Base-by-base conservation (phyloP, 805 yeast species). In the Starmerella cellae region DNA sequence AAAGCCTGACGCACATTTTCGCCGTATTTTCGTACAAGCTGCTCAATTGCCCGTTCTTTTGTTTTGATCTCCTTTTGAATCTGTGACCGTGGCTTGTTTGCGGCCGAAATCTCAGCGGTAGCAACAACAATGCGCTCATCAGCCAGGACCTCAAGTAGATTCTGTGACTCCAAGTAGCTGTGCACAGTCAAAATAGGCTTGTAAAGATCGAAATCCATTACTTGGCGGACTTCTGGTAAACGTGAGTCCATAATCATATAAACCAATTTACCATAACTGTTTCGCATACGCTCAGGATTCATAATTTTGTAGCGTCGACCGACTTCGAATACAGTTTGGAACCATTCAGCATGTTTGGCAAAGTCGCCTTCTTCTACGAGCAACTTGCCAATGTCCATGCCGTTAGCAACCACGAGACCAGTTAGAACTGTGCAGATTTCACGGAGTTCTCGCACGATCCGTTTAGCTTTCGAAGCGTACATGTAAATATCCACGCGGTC, bases 231-330 rank as follows among this genome's bases (percentile, higher is more conserved):
- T 51, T 80, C 84, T 0, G 84, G 80, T 23, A 79, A 60, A 37
- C 82, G 64, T 2, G 91, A 81, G 59, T 81, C 93, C 91, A 82
- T 81, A 29, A 80, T 75, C 81, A 81, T 82, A 59, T 81, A 81
- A 62, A 82, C 77, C 44, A 82, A 63, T 54, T 81, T 80, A 36
- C 93, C 93, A 58, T 75, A 82, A 4, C 76, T 76, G 53, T 77
- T 82, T 47, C 85, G 69, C 82, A 82, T 77, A 52, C 74, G 69
- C 51, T 81, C 85, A 0, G 93, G 93, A 54, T 81, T 81, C 85
- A 81, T 77, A 52, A 82, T 76, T 56, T 81, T 81, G 62, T 81
- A 81, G 35, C 91, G 67, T 53, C 91, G 67, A 20, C 91, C 91
- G 46, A 81, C 74, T 60, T 81, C 91, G 57, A 81, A 81, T 6